Evolutionary conservation across 2,329 filamentous ascomycete species (phyloP), one percentile per base, ranked within the genome.

Genomic region (Pestalotiopsis sp.): DNA sequence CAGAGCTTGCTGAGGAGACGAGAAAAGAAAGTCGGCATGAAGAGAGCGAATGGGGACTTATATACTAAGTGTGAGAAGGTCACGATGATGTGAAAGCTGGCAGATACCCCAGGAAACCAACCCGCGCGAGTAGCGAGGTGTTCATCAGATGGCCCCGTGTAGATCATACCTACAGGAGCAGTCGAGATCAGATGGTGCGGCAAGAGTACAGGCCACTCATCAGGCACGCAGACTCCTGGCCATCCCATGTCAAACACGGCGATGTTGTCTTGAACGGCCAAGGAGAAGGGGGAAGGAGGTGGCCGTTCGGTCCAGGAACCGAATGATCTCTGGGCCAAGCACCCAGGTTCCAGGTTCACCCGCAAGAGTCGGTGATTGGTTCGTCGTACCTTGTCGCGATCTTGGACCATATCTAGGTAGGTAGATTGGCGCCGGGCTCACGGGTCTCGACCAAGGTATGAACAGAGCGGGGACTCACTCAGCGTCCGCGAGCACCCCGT

Each of bases 1-100:
- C 48, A 55, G 59, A 68, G 68, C 59, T 69, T 70, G 67, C 71
- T 69, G 67, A 70, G 70, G 68, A 70, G 66, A 69, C 67, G 68
- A 68, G 59, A 67, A 11, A 67, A 7, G 24, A 55, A 52, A 52
- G 17, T 61, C 26, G 52, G 60, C 66, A n/a, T 24, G 20, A 68
- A 62, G 57, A 67, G 63, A 44, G 69, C 60, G 68, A 67, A 62
- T 52, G 70, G 69, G 59, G 35, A 35, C 55, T 61, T 67, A 67
- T 69, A 69, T 69, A 67, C 26, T 7, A 24, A 30, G 14, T 38
- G 24, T 57, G 38, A 4, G 22, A 22, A 26, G 35, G 44, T 11
- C 39, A 24, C 24, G 30, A 40, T 48, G 30, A n/a, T 11, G 20
- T 11, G 20, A 44, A 65, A n/a, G 11, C 22, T 64, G 22, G 20